phyloP scores from a whole-genome alignment of 352 stramenopile species.

The Plasmopara viticola region DNA sequence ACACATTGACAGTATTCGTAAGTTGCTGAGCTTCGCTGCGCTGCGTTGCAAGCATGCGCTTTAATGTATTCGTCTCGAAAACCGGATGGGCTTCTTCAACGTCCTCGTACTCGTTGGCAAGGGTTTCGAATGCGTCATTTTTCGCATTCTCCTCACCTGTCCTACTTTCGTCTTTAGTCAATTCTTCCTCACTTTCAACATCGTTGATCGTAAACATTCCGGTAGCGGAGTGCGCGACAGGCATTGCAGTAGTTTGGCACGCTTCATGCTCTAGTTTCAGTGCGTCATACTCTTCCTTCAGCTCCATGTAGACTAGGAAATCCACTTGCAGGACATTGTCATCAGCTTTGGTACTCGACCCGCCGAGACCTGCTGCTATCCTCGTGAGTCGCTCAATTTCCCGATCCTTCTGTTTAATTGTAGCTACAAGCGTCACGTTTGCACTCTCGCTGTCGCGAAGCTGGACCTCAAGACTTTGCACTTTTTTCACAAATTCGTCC shows the following conservation, averaged over 20 bases:
- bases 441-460: constrained; percentile 45
- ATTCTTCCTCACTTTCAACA: constrained; percentile 25
- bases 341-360: constrained; percentile 19
- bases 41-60: constrained; percentile 19
- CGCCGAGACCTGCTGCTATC: constrained; percentile 29
- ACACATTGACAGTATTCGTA: constrained; percentile 13
- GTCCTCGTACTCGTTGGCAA: constrained; percentile 50
- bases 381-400: constrained; percentile 39
- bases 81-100: constrained; percentile 43
- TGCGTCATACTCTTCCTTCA: constrained; percentile 48
- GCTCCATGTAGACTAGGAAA: constrained; percentile 39
- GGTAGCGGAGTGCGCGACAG: background rate
- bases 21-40: constrained; percentile 18
- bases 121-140: constrained; percentile 37
- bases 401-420: constrained; percentile 38
- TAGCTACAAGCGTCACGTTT: constrained; percentile 52
- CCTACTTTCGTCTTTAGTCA: constrained; percentile 5
- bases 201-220: constrained; percentile 15
- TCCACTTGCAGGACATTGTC: constrained; percentile 46
- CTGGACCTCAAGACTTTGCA: constrained; percentile 48
- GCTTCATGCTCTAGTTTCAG: constrained; percentile 42
- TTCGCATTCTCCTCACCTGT: constrained; percentile 11
- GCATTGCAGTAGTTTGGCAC: constrained; percentile 8
- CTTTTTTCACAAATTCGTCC: constrained; percentile 36
- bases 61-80: constrained; percentile 36